phyloP scores from a whole-genome alignment of 306 rosid genomes.

The Medicago ruthenica region DNA sequence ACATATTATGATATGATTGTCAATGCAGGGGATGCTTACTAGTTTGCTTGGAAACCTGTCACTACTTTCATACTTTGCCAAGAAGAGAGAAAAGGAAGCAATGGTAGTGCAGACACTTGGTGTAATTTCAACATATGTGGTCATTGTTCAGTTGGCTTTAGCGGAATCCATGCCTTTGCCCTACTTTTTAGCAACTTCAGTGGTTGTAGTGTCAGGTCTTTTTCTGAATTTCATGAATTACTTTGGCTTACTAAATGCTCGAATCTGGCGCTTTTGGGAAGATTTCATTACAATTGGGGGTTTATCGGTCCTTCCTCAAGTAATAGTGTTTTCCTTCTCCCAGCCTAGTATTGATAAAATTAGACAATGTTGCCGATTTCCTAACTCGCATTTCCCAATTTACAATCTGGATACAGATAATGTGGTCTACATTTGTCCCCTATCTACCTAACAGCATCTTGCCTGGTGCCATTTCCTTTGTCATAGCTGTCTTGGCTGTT shows the following conservation, averaged over 20 bases:
- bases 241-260: constrained; percentile 66
- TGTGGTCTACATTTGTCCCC: constrained; percentile 99
- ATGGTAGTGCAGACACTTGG: constrained; percentile 86
- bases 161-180: constrained; percentile 89
- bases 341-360: constrained; percentile 19
- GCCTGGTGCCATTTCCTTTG: constrained; percentile 75
- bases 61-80: constrained; percentile 83
- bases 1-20: no score
- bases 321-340: constrained; percentile 45
- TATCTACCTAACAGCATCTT: constrained; percentile 79
- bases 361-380: constrained; percentile 2
- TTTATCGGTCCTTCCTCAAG: constrained; percentile 84
- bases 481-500: constrained; percentile 58
- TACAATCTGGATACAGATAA: constrained; percentile 62
- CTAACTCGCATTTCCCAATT: constrained; percentile 32
- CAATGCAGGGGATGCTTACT: constrained; percentile 83
- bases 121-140: constrained; percentile 62
- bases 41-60: constrained; percentile 87
- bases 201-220: constrained; percentile 73
- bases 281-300: constrained; percentile 92
- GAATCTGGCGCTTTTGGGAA: constrained; percentile 79
- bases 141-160: constrained; percentile 73
- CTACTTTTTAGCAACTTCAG: constrained; percentile 65
- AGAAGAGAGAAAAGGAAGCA: constrained; percentile 90
- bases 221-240: constrained; percentile 74